Percentiles rank a stretch among this genome's conserved stretches.
These are phyloP conservation scores for Exophiala sp. DNA, from an alignment of 2,329 filamentous ascomycete genomes.

Conservation along the genomic window DNA sequence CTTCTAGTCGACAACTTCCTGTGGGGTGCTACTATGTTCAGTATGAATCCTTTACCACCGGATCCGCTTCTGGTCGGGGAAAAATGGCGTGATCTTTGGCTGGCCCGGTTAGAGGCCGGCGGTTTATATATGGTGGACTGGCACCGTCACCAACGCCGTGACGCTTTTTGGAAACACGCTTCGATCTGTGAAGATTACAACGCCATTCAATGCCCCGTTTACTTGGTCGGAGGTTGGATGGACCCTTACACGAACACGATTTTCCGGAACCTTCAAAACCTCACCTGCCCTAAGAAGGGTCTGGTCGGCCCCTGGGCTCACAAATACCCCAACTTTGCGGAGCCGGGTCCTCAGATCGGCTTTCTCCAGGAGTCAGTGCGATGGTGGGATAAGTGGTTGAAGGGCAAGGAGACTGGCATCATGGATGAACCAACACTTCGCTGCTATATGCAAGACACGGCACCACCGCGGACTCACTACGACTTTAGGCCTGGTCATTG, in stretches of 20 bases:
- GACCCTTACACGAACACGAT: constrained; percentile 12
- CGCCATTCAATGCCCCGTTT: constrained; percentile 11
- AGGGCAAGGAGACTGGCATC: constrained; percentile 12
- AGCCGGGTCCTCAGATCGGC: constrained; percentile 13
- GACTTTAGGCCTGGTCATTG: constrained; percentile 14
- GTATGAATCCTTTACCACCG: constrained; percentile 13
- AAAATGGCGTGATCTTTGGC: constrained; percentile 17
- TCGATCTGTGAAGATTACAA: constrained; percentile 15
- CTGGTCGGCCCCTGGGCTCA: constrained; percentile 14
- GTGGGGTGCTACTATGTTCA: constrained; percentile 17
- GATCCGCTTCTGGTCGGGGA: constrained; percentile 13
- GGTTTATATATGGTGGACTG: constrained; percentile 13
- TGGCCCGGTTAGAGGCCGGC: constrained; percentile 13
- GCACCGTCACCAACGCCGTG: constrained; percentile 12
- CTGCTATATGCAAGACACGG: constrained; percentile 12
- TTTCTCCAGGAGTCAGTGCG: constrained; percentile 14
- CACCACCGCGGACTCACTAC: constrained; percentile 10
- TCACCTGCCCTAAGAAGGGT: constrained; percentile 9
- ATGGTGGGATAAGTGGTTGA: constrained; percentile 18
- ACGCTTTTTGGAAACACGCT: constrained; percentile 14
- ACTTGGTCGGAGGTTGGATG: constrained; percentile 15
- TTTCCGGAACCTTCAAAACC: constrained; percentile 11
- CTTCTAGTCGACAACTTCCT: constrained; percentile 15
- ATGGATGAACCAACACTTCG: constrained; percentile 11
- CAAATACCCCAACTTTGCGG: constrained; percentile 15